Evolutionary conservation across 2,329 filamentous ascomycete genomes (phyloP).

Genomic region (Fusarium subglutinans): DNA sequence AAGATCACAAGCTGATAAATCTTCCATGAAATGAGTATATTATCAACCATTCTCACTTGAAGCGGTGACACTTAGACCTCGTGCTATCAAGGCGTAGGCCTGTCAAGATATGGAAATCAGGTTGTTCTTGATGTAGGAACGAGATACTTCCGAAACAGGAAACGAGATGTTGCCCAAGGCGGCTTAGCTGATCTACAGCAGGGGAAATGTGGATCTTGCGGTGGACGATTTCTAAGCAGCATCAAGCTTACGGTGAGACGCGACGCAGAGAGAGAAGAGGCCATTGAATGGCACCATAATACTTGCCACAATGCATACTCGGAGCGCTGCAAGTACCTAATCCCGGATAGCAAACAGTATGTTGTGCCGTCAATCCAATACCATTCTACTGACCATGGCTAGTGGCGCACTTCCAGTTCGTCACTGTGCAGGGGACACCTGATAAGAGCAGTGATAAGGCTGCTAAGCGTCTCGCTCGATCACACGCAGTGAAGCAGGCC

Average conservation of each 20-base stretch:
- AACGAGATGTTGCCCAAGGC: neutral
- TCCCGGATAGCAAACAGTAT: neutral
- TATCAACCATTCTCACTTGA: too few species aligned
- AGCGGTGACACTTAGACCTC: neutral
- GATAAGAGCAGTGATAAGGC: neutral
- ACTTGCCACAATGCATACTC: neutral
- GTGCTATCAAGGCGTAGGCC: neutral
- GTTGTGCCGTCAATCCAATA: neutral
- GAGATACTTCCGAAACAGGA: constrained; percentile 10
- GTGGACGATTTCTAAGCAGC: constrained; percentile 12
- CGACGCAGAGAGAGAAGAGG: too few species aligned
- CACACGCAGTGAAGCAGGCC: constrained; percentile 31
- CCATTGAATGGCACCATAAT: neutral
- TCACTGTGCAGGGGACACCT: neutral
- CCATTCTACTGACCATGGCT: neutral
- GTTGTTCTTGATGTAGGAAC: neutral
- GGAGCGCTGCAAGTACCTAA: neutral
- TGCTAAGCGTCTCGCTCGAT: constrained; percentile 17
- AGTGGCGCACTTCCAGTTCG: constrained; percentile 34
- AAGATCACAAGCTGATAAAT: neutral
- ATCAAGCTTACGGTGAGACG: neutral
- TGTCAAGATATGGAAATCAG: neutral
- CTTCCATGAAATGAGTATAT: neutral
- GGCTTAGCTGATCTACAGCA: neutral
- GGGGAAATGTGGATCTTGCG: neutral